phyloP scores from a whole-genome alignment of 768 basidiomycete species.

The Tulasnella sp. region DNA sequence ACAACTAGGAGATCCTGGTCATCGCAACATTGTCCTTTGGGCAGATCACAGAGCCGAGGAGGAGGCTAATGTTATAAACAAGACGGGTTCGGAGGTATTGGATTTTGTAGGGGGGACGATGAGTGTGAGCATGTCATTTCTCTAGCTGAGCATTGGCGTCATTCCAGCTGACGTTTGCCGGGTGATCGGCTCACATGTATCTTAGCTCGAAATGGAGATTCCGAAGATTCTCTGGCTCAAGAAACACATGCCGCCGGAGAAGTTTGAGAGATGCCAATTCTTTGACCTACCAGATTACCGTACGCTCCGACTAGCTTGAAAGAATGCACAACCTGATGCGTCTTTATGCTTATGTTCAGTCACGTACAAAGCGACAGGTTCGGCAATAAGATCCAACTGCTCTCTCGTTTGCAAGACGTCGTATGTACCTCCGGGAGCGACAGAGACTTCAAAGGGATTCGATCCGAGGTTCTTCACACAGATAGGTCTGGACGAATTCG shows the following conservation, averaged over 20 bases:
- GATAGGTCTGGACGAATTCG: slow-evolving; percentile 68
- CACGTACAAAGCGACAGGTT: slow-evolving; percentile 79
- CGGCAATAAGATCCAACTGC: slow-evolving; percentile 70
- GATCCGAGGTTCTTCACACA: slow-evolving; percentile 71
- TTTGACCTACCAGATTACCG: slow-evolving; percentile 87
- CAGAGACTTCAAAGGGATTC: slow-evolving; percentile 57
- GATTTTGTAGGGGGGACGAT: slow-evolving; percentile 94
- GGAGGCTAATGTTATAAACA: slow-evolving; percentile 85
- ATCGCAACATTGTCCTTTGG: slow-evolving; percentile 88
- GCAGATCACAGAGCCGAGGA: slow-evolving; percentile 90
- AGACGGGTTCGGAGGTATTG: slow-evolving; percentile 68
- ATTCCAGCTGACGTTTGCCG: slow-evolving; percentile 14
- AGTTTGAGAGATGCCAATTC: slow-evolving; percentile 67
- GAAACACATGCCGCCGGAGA: slow-evolving; percentile 59
- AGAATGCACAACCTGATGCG: neutral
- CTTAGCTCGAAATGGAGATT: slow-evolving; percentile 92
- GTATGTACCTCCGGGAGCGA: slow-evolving; percentile 56
- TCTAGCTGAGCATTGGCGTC: neutral
- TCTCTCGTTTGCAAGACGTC: slow-evolving; percentile 95
- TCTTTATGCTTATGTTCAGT: slow-evolving; percentile 29
- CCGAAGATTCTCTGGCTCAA: slow-evolving; percentile 97
- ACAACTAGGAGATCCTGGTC: slow-evolving; percentile 48
- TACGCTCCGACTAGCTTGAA: slow-evolving; percentile 19
- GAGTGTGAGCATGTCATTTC: slow-evolving; percentile 54
- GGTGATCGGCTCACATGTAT: neutral